phyloP scores from a whole-genome alignment of 2,329 filamentous ascomycete genomes.

The Alternaria angustiovoidea region DNA sequence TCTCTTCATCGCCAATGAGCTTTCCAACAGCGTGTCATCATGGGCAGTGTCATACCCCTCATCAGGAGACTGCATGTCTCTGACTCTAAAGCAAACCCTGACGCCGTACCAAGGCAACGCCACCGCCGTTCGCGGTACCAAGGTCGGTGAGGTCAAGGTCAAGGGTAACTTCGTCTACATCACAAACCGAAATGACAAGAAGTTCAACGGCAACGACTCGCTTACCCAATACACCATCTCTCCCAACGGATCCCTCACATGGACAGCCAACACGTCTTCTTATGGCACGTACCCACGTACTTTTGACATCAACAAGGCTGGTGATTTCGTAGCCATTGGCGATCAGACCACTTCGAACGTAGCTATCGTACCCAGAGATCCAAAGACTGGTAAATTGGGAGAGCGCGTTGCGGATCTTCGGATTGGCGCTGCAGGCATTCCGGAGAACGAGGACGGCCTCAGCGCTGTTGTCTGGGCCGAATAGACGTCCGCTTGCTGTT shows the following conservation, averaged over 20 bases:
- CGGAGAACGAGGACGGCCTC: constrained; percentile 44
- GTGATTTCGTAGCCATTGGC: constrained; percentile 42
- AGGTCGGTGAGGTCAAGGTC: constrained; percentile 45
- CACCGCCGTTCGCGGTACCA: constrained; percentile 38
- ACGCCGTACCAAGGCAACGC: constrained; percentile 43
- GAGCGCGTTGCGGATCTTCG: constrained; percentile 35
- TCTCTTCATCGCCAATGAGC: constrained; percentile 47
- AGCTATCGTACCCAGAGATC: constrained; percentile 42
- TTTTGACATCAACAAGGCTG: constrained; percentile 46
- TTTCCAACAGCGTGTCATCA: constrained; percentile 42
- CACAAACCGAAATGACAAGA: constrained; percentile 49
- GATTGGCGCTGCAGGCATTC: constrained; percentile 35
- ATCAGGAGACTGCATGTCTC: constrained; percentile 38
- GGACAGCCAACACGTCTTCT: constrained; percentile 40
- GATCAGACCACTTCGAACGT: constrained; percentile 45
- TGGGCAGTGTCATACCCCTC: constrained; percentile 43
- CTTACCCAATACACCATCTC: constrained; percentile 46
- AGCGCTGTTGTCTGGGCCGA: constrained; percentile 48
- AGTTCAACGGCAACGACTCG: constrained; percentile 45
- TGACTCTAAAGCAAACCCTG: constrained; percentile 43
- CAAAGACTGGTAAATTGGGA: constrained; percentile 38
- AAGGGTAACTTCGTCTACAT: constrained; percentile 46
- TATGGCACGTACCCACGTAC: constrained; percentile 48
- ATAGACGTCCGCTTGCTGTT: constrained; percentile 16
- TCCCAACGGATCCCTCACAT: constrained; percentile 37